Conservation (phyloP, 495 filamentous ascomycete species). For the Penicillium bialowiezense region DNA sequence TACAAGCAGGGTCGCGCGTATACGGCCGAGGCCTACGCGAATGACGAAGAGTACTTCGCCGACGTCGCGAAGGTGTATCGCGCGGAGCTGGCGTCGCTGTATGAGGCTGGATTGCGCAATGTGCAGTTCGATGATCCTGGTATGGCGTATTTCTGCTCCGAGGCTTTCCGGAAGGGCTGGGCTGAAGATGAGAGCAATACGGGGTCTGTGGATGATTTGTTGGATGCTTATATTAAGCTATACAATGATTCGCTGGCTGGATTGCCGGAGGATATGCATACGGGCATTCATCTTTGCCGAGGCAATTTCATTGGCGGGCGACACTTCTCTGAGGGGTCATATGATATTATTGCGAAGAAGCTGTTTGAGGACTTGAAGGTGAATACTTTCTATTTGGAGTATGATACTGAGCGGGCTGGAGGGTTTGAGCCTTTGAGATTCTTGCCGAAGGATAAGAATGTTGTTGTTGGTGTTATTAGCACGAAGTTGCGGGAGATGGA, state of each 20-base stretch:
- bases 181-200: conserved; percentile 55
- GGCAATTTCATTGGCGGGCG: conserved; percentile 49
- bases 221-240: conserved; percentile 58
- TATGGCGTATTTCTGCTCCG: conserved; percentile 64
- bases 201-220: conserved; percentile 46
- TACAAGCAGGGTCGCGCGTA: conserved; percentile 57
- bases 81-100: conserved; percentile 57
- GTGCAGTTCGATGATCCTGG: conserved; percentile 67
- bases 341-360: conserved; percentile 64
- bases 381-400: conserved; percentile 68
- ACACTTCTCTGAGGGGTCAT: conserved; percentile 65
- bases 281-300: conserved; percentile 64
- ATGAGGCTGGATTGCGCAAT: conserved; percentile 60
- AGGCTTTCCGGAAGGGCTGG: conserved; percentile 60
- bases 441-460: conserved; percentile 62
- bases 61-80: conserved; percentile 61
- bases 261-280: conserved; percentile 58
- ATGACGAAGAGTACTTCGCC: conserved; percentile 58
- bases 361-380: conserved; percentile 63
- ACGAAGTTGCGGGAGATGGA: conserved; percentile 63
- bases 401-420: conserved; percentile 63
- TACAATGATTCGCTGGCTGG: conserved; percentile 60
- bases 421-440: conserved; percentile 63
- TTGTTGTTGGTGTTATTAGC: conserved; percentile 64
- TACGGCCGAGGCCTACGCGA: conserved; percentile 53